Conservation (phyloP, 2,329 filamentous ascomycete species). For the Ophiostoma sp. region DNA sequence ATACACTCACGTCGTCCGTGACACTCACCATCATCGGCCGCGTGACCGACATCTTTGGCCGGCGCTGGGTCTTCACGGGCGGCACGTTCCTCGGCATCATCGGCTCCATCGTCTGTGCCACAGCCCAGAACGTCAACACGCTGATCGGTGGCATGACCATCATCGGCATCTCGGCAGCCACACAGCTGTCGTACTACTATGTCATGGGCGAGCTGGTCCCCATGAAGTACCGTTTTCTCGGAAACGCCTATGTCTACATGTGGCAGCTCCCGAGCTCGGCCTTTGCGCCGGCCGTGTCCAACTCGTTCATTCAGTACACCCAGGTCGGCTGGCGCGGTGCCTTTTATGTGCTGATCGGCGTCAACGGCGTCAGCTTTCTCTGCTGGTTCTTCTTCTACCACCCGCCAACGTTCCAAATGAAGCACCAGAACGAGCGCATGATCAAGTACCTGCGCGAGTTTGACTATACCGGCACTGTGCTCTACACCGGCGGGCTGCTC, state of each 20-base stretch:
- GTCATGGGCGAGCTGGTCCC: slow-evolving; percentile 38
- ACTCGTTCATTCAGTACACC: slow-evolving; percentile 30
- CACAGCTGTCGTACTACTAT: slow-evolving; percentile 37
- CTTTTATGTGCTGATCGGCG: slow-evolving; percentile 32
- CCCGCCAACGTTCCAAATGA: slow-evolving; percentile 33
- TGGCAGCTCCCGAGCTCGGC: slow-evolving; percentile 32
- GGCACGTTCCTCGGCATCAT: slow-evolving; percentile 34
- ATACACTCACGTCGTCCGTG: slow-evolving; percentile 32
- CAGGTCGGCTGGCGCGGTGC: slow-evolving; percentile 31
- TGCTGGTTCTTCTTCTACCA: slow-evolving; percentile 35
- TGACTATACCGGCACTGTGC: slow-evolving; percentile 33
- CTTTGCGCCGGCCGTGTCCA: slow-evolving; percentile 31
- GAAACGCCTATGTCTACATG: slow-evolving; percentile 33
- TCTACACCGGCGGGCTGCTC: slow-evolving; percentile 32
- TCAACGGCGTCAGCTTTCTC: slow-evolving; percentile 31
- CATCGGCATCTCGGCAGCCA: slow-evolving; percentile 35
- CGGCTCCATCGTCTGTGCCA: slow-evolving; percentile 36
- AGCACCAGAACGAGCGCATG: slow-evolving; percentile 30
- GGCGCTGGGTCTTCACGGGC: slow-evolving; percentile 31
- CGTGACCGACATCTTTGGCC: slow-evolving; percentile 31
- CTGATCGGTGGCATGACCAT: slow-evolving; percentile 37
- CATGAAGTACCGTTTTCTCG: slow-evolving; percentile 35
- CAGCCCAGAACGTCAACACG: slow-evolving; percentile 34
- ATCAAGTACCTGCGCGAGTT: slow-evolving; percentile 31
- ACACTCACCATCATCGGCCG: slow-evolving; percentile 30